Base-by-base conservation (phyloP, 495 filamentous ascomycete genomes). In the Penicillium ucsense region DNA sequence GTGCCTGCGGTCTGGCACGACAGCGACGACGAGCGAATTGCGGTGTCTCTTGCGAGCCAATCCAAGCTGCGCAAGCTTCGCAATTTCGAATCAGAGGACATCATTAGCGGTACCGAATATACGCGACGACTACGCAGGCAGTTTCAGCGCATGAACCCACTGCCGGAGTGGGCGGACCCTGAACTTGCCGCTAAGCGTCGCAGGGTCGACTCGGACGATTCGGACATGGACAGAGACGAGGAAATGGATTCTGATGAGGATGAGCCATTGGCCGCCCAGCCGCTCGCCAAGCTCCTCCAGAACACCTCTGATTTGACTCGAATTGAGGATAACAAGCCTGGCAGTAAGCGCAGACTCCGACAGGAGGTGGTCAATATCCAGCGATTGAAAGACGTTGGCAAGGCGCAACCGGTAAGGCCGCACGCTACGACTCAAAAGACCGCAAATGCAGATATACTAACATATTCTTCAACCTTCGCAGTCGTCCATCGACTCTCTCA, bases 21-120 rank as follows among this genome's bases (percentile, higher is more conserved):
- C 67, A 95, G 89, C 65, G 92, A 97, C 55, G 92, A 98, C 56
- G 92, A 98, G 59, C 79, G 84, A 35, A 69, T 95, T 43, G 78
- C 79, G 12, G 73, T 98, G 40, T 95, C 90, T 3, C 76, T 98
- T 8, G 85, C 85, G 7, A 74, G 80, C 36, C 79, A 82, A 37
- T 74, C 76, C 12, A 77, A 83, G 40, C 66, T 94, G 56, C 76
- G 91, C 40, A 97, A 96, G 62, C 71, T 97, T 41, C 79, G 92
- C 35, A 66, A 78, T 6, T 76, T 79, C 11, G 90, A 94, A 54
- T 75, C 73, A 9, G 92, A 98, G 55, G 94, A 98, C 60, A 57
- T 94, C 3, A 73, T 97, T 38, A 88, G 66, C 49, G 92, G 92
- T 32, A 84, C 76, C 41, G 92, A 95, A 59, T 98, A 98, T 59